Base-by-base conservation (phyloP, 2,329 filamentous ascomycete genomes). In the Teratosphaeria epicoccoides region DNA sequence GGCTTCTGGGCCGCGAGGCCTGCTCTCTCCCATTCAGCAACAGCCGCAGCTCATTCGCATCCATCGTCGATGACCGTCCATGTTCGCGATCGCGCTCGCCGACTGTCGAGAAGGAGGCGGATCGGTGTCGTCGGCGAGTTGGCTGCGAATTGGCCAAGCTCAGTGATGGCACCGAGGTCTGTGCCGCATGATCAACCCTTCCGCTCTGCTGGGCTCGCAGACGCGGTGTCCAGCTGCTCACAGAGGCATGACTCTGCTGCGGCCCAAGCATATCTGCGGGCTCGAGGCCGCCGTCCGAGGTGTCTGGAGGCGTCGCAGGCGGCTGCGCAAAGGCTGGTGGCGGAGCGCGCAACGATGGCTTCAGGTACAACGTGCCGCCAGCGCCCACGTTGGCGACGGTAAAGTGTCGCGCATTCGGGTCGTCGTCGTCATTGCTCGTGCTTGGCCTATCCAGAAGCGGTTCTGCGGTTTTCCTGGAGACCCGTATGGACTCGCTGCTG, bases 71-170 rank as follows among this genome's bases (percentile, higher is more conserved):
- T 9, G 64, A 60, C 43, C 68, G 68, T 28, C 66, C 64, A 40
- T 75, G 73, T 57, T 88, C 85, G 22, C 81, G 82, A 33, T 86
- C 70, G 4, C 75, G 73, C 57, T 88, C 85, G 22, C 81, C 83
- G 26, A 87, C 71, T 3, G 84, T 88, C 25, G 86, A 88, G 61
- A 88, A 85, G 0, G 88, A 93, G 59, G 84, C 73, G 11, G 85
- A 81, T 52, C 84, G 79, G 51, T 78, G 76, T 43, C 56, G 49
- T 40, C 61, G 54, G 29, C 56, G 58, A 51, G 46, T 25, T 40
- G 33, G n/a, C 6, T 54, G 55, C 20, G 50, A 45, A 48, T 59
- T 62, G 11, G 55, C 47, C 50, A 65, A 47, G 46, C 59, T 62
- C 43, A 60, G 49, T 4, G 60, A 57, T 22, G 56, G 60, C 23